Evolutionary conservation across 768 basidiomycete species (phyloP).

Genomic region (Suillus luteus): DNA sequence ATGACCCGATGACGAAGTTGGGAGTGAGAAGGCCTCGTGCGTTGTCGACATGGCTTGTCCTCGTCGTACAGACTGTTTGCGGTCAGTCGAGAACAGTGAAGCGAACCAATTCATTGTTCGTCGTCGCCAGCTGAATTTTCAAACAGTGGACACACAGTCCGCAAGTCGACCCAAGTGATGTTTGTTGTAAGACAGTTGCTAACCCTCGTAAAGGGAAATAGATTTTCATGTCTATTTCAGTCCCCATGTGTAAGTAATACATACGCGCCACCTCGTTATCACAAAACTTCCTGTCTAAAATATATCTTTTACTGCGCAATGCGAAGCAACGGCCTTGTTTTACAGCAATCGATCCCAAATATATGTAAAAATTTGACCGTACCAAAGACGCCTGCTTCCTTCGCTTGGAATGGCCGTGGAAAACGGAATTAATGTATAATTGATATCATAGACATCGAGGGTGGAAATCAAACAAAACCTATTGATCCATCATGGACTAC

Average conservation of each 20-base stretch:
- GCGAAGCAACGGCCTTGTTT: neutral
- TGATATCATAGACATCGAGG: neutral
- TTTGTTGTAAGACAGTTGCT: constrained; percentile 5
- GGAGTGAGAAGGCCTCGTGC: constrained; percentile 87
- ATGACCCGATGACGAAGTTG: constrained; percentile 66
- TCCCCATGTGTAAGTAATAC: neutral
- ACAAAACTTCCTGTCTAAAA: neutral
- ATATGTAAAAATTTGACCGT: neutral
- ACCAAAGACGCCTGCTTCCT: neutral
- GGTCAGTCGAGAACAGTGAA: constrained; percentile 60
- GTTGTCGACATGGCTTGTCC: constrained; percentile 76
- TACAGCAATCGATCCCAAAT: neutral
- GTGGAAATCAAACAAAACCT: neutral
- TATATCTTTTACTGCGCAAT: neutral
- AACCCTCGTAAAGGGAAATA: constrained; percentile 8
- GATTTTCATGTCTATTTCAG: constrained; percentile 14
- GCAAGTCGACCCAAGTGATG: neutral
- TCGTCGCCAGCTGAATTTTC: constrained; percentile 11
- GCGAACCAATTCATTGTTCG: constrained; percentile 71
- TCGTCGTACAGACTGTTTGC: constrained; percentile 49
- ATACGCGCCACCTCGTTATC: constrained; percentile 9
- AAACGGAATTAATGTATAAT: neutral
- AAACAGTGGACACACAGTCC: constrained; percentile 6
- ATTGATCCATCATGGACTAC: neutral
- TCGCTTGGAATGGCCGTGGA: neutral